Evolutionary conservation across 2,329 filamentous ascomycete genomes (phyloP).

Genomic region (Aspergillus melleus): DNA sequence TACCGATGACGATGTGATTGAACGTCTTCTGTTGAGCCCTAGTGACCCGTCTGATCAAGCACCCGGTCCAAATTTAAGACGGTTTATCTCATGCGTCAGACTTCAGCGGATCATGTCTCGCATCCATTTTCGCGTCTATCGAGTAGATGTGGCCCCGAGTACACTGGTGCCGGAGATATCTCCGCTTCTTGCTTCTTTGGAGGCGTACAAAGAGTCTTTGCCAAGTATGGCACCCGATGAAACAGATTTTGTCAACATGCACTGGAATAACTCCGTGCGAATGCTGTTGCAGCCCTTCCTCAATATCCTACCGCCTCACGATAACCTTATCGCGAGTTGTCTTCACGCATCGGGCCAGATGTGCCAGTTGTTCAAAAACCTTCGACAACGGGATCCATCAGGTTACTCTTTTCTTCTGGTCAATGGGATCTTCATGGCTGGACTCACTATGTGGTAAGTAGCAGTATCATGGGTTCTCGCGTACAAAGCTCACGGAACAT

Average conservation of each 20-base stretch:
- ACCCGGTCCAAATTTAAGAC: conserved; percentile 4
- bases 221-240: conserved; percentile 12
- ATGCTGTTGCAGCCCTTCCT: conserved; percentile 23
- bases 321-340: conserved; percentile 15
- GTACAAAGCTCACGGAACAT: conserved; percentile 55
- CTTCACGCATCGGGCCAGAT: conserved; percentile 18
- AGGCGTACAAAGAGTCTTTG: conserved; percentile 15
- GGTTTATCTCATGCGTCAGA: conserved; percentile 13
- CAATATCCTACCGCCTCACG: conserved; percentile 7
- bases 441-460: conserved; percentile 76
- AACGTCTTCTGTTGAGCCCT: not conserved
- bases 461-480: conserved; percentile 73
- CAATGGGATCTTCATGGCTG: conserved; percentile 96
- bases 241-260: conserved; percentile 23
- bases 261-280: conserved; percentile 20
- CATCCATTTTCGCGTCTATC: conserved; percentile 19
- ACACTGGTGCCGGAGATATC: conserved; percentile 9
- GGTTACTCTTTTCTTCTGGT: conserved; percentile 90
- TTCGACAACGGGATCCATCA: conserved; percentile 88
- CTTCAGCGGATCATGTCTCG: conserved; percentile 21
- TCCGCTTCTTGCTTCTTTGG: conserved; percentile 13
- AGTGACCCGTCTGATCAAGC: not conserved
- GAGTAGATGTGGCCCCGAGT: conserved; percentile 10
- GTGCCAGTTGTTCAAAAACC: conserved; percentile 53
- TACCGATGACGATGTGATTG: not conserved